phyloP scores from a whole-genome alignment of 192 early-diverging fungal species.

The Phycomyces nitens region DNA sequence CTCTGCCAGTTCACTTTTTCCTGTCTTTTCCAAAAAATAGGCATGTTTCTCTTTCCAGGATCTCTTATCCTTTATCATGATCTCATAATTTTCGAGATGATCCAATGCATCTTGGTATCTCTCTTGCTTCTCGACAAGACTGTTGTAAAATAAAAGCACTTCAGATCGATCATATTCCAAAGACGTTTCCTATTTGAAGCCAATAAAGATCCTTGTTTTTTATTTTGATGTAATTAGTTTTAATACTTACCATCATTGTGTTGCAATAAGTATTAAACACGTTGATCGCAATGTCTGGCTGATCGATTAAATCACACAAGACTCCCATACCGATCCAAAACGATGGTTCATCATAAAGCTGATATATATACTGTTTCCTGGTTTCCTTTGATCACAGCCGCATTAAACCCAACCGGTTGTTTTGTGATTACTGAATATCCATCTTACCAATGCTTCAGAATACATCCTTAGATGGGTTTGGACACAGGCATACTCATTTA shows the following conservation, averaged over 20 bases:
- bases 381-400: conserved; percentile 44
- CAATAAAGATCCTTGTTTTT: not conserved
- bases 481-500: not conserved
- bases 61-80: conserved; percentile 64
- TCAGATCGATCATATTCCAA: conserved; percentile 72
- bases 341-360: conserved; percentile 59
- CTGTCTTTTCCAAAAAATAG: conserved; percentile 56
- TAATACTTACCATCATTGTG: conserved; percentile 53
- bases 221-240: not conserved
- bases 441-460: not conserved
- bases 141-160: conserved; percentile 78
- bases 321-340: conserved; percentile 84
- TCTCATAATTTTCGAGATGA: conserved; percentile 70
- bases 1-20: conserved; percentile 65
- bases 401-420: too few species aligned
- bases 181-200: not conserved
- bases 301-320: conserved; percentile 71
- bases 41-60: conserved; percentile 73
- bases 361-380: conserved; percentile 55
- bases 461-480: not conserved
- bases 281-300: conserved; percentile 68
- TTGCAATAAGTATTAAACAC: conserved; percentile 65
- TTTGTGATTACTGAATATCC: not conserved
- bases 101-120: conserved; percentile 69
- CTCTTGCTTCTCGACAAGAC: conserved; percentile 74